These are phyloP conservation scores for Ophiostoma sp. DNA, from an alignment of 2,329 filamentous ascomycete species.

Conservation along the genomic window DNA sequence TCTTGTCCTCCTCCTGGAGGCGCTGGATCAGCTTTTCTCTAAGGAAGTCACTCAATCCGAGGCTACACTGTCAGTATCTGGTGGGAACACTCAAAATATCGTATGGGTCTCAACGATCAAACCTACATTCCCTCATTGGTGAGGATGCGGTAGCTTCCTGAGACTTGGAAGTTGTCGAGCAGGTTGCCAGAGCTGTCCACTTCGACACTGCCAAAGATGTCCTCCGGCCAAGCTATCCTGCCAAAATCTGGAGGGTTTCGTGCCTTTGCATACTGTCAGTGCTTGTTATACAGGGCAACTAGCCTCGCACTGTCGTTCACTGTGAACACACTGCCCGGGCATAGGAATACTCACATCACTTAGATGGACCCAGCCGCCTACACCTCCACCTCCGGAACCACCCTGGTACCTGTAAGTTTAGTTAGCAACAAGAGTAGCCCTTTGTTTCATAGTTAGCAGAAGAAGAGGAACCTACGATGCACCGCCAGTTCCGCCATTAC, in stretches of 20 bases:
- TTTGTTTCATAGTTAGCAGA: background rate
- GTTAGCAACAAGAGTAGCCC: background rate
- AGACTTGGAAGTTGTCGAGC: slow-evolving; percentile 27
- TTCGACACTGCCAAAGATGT: slow-evolving; percentile 63
- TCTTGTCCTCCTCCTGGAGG: slow-evolving; percentile 47
- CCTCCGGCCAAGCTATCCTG: slow-evolving; percentile 62
- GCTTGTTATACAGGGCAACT: background rate
- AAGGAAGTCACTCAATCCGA: slow-evolving; percentile 52
- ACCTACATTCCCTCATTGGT: slow-evolving; percentile 65
- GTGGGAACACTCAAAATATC: background rate
- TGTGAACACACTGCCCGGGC: too few relatives aligned
- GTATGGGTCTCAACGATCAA: background rate
- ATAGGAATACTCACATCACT: slow-evolving; percentile 43
- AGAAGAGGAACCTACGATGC: slow-evolving; percentile 22
- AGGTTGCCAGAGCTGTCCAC: slow-evolving; percentile 49
- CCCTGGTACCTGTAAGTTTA: slow-evolving; percentile 40
- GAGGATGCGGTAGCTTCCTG: slow-evolving; percentile 49
- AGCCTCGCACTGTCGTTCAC: background rate
- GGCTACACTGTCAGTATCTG: slow-evolving; percentile 35
- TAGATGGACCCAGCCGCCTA: slow-evolving; percentile 60
- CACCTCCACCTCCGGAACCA: slow-evolving; percentile 54
- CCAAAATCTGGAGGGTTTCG: slow-evolving; percentile 62
- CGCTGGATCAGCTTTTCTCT: slow-evolving; percentile 49
- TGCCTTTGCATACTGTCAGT: slow-evolving; percentile 26
- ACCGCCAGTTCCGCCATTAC: slow-evolving; percentile 44